These are phyloP conservation scores for Pyrenophora teres DNA, from an alignment of 2,329 filamentous ascomycete genomes.

Conservation along the genomic window DNA sequence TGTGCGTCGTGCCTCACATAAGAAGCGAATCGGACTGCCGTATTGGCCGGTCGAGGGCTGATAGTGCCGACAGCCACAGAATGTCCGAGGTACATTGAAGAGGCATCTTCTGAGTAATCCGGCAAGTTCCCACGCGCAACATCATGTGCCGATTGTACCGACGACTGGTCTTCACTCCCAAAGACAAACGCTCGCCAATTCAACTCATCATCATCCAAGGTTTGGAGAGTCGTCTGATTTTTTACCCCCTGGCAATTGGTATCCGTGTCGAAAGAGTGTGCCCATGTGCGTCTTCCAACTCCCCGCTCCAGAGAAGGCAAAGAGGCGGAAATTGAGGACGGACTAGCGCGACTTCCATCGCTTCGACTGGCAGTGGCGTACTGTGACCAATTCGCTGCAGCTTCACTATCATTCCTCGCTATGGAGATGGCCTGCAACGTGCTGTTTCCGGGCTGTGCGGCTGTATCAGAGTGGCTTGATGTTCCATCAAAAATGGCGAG, in stretches of 20 bases:
- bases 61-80: constrained; percentile 26
- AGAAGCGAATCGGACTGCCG: constrained; percentile 16
- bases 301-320: constrained; percentile 28
- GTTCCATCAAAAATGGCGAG: constrained; percentile 24
- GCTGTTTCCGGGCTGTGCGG: constrained; percentile 17
- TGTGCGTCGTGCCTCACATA: constrained; percentile 32
- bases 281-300: constrained; percentile 3
- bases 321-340: constrained; percentile 28
- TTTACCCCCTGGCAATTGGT: neutral
- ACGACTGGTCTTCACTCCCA: constrained; percentile 20
- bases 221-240: constrained; percentile 1
- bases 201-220: constrained; percentile 26
- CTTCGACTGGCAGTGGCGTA: constrained; percentile 32
- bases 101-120: constrained; percentile 13
- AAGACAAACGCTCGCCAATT: constrained; percentile 44
- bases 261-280: neutral
- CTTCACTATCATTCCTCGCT: constrained; percentile 12
- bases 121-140: constrained; percentile 1
- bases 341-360: constrained; percentile 21
- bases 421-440: constrained; percentile 21
- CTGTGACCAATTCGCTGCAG: constrained; percentile 31
- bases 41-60: constrained; percentile 27
- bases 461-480: constrained; percentile 26
- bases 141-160: constrained; percentile 9
- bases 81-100: constrained; percentile 19